Base-by-base conservation (phyloP, 176 grass and related monocot species). In the Metroxylon sagu region DNA sequence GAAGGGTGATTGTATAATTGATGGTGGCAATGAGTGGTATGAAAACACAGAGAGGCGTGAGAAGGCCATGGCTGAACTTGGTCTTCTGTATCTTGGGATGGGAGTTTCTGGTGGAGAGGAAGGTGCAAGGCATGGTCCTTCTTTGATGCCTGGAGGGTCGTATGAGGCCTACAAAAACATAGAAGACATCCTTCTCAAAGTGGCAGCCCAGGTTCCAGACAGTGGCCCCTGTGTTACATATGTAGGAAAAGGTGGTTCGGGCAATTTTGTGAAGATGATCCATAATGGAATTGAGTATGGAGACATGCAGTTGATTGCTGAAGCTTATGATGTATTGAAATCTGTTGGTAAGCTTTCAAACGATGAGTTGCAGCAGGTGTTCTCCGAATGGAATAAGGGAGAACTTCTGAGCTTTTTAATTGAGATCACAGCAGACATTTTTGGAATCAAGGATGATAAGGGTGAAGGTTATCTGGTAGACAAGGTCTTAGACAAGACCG, bases 221-320 rank as follows among this genome's bases (percentile, higher is more conserved):
- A 64, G 61, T 10, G 61, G 61, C 48, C 61, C 61, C 2, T 64
- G 61, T n/a, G 61, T 64, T 50, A 64, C 61, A 26, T 64, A 50
- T 23, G 17, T 64, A 0, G 61, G 61, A 19, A 64, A 50, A 50
- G 61, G 61, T 6, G 61, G 61, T 27, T 64, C 61, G 3, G 61
- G 61, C 19, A 64, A 64, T 64, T 64, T 64, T 26, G 61, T 64
- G 17, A 64, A 64, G 48, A 64, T 64, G 61, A 3, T 64, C 19
- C 61, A 64, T 14, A 64, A 64, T 10, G 61, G 61, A 25, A 64
- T 64, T 5, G 61, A 64, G 48, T 64, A 64, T 50, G 61, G 61
- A 14, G 61, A 64, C 61, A 64, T 64, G 61, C 61, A 64, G 14
- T 43, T 64, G 61, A 64, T 64, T 51, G 61, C 61, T n/a, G 61